Base-by-base conservation (phyloP, 169 alveolate species). In the Eimeria praecox region DNA sequence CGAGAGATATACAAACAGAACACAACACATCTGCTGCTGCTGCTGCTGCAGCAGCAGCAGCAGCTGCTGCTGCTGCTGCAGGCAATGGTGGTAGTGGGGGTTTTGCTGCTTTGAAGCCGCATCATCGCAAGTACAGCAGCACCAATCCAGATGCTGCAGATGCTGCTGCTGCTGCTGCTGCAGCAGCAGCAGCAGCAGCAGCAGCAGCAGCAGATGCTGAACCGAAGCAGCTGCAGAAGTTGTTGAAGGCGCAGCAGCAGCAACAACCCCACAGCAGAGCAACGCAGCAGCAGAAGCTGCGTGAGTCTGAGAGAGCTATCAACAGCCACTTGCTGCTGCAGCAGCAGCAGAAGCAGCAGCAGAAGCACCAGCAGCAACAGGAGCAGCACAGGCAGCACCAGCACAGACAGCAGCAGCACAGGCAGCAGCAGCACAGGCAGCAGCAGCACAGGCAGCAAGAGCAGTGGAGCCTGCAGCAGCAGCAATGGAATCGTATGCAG, bases 391-490 rank as follows among this genome's bases (percentile, higher is more conserved):
- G 12, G 80, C 82, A 71, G 46, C 46, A 71, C 12, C 46, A 38
- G 46, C 82, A 71, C 24, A 12, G 27, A 56, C 66, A 56, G 66
- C 66, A 56, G 80, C 80, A 69, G 12, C n/a, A 66, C 14, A 22
- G 12, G 80, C 82, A 71, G 46, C 46, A 71, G n/a, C 46, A 38
- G 46, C 82, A 71, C 24, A 12, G 24, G 82, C 82, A 71, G 49
- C 82, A 71, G 49, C 27, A 38, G 49, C 82, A 71, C 0, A 27
- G 82, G 46, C 46, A 30, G 82, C 49, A 0, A 0, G 77, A 18
- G 27, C 71, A 49, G 35, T n/a, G 71, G 88, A 40, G 89, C 95
- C 33, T 87, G 88, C 54, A 69, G 46, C 73, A 69, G 88, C 64
- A 90, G 95, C 87, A 90, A 46, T 59, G 33, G 78, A 73, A 90